phyloP scores from a whole-genome alignment of 495 filamentous ascomycete species.

The Rusavskia elegans region DNA sequence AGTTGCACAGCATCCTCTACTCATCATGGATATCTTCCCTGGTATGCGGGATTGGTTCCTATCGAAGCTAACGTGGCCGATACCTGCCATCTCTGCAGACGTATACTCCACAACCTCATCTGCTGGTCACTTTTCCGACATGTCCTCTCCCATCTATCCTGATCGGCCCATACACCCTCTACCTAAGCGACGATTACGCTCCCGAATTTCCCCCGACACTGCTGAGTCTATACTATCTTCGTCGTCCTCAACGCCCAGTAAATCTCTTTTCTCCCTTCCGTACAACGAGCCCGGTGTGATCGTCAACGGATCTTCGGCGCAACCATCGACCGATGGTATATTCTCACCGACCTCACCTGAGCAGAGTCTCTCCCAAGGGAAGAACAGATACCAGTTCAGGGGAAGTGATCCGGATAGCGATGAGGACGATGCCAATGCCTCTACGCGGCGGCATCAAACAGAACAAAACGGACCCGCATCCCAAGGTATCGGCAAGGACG shows the following conservation, averaged over 20 bases:
- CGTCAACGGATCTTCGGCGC: background rate
- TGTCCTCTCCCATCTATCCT: slow-evolving; percentile 59
- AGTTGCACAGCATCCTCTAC: no score
- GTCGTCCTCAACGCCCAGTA: slow-evolving; percentile 44
- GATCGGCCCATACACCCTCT: slow-evolving; percentile 87
- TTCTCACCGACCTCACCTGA: background rate
- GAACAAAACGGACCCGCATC: slow-evolving; percentile 1
- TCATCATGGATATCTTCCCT: no score
- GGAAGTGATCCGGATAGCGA: slow-evolving; percentile 22
- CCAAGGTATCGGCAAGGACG: background rate
- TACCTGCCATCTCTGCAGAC: slow-evolving; percentile 7
- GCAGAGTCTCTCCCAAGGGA: background rate
- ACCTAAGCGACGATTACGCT: slow-evolving; percentile 71
- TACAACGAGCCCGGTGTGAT: slow-evolving; percentile 20
- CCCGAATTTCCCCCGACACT: slow-evolving; percentile 68
- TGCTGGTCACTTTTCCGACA: slow-evolving; percentile 39
- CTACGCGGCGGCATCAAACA: slow-evolving; percentile 3
- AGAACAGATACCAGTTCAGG: slow-evolving; percentile 19
- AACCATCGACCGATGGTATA: background rate
- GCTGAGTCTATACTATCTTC: slow-evolving; percentile 73
- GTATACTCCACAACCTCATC: slow-evolving; percentile 12
- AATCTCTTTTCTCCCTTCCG: slow-evolving; percentile 63
- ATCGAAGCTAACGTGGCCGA: slow-evolving; percentile 18
- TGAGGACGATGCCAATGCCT: slow-evolving; percentile 13
- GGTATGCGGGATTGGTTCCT: slow-evolving; percentile 8